These are phyloP conservation scores for Globisporangium megalacanthum DNA, from an alignment of 352 stramenopile genomes.

Conservation along the genomic window DNA sequence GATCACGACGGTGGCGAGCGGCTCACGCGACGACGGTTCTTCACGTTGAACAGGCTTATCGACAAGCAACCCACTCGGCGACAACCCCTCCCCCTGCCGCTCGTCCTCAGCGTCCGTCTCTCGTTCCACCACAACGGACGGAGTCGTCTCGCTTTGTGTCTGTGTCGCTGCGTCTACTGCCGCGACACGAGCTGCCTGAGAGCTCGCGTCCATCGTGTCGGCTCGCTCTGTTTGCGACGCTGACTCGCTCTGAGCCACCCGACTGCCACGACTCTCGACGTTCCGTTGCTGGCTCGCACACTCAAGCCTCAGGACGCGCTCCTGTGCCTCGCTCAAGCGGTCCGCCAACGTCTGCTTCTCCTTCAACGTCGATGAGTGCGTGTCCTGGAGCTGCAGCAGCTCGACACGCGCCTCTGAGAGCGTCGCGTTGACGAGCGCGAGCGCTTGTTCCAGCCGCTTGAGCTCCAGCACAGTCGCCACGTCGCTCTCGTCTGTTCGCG, in stretches of 20 bases:
- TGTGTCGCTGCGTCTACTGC: background rate
- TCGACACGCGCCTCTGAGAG: slow-evolving; percentile 36
- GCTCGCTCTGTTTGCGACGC: slow-evolving; percentile 9
- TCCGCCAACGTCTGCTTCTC: slow-evolving; percentile 42
- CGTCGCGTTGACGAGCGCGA: slow-evolving; percentile 35
- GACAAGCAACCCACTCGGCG: background rate
- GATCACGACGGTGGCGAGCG: background rate
- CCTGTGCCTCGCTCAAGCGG: slow-evolving; percentile 23
- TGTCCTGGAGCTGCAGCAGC: slow-evolving; percentile 35
- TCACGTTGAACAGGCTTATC: too few relatives aligned
- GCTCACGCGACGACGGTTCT: background rate
- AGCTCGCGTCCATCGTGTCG: slow-evolving; percentile 9
- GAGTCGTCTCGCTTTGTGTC: background rate
- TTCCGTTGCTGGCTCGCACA: slow-evolving; percentile 5
- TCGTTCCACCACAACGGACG: background rate
- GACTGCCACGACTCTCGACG: slow-evolving; percentile 7
- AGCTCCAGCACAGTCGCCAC: slow-evolving; percentile 26
- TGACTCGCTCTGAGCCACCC: slow-evolving; percentile 7
- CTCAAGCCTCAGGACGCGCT: slow-evolving; percentile 14
- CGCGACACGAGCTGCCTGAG: background rate
- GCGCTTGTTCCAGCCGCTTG: slow-evolving; percentile 30
- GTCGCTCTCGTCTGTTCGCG: slow-evolving; percentile 1
- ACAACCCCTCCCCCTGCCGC: background rate
- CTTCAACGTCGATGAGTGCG: slow-evolving; percentile 29
- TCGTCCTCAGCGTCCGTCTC: slow-evolving; percentile 1